Percentiles rank a stretch among this genome's conserved stretches.
phyloP scores from a whole-genome alignment of 495 filamentous ascomycete genomes.

The Bacidia gigantensis region DNA sequence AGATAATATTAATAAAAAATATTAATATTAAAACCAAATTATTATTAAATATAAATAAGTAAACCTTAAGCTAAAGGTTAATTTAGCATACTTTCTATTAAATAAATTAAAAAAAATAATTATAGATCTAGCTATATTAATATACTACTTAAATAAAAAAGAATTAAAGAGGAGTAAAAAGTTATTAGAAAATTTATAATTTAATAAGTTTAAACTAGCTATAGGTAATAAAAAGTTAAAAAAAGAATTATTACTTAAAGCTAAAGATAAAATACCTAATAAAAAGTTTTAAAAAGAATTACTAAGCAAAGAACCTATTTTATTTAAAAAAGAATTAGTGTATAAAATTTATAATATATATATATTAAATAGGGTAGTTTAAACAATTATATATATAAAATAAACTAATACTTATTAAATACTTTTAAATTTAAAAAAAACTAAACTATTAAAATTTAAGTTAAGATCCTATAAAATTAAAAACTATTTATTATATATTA shows the following conservation, averaged over 20 bases:
- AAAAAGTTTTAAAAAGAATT: background rate
- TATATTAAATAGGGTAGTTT: background rate
- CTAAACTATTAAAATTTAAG: constrained; percentile 3
- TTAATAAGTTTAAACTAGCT: too few relatives aligned
- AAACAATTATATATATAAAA: background rate
- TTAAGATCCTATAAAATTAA: constrained; percentile 4
- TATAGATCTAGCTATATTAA: too few relatives aligned
- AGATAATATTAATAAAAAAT: constrained; percentile 10
- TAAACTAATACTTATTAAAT: constrained; percentile 3
- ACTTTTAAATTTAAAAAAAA: background rate
- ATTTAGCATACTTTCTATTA: constrained; percentile 7
- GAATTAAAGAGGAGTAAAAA: too few relatives aligned
- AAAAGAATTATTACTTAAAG: background rate
- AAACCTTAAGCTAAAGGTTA: background rate
- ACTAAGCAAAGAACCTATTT: background rate
- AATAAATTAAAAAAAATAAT: constrained; percentile 1
- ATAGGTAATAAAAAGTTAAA: constrained; percentile 4
- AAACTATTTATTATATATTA: constrained; percentile 3
- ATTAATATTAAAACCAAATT: constrained; percentile 1
- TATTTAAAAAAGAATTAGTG: constrained; percentile 1
- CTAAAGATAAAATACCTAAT: background rate
- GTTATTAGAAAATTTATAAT: too few relatives aligned
- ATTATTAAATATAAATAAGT: constrained; percentile 9
- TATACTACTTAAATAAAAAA: too few relatives aligned
- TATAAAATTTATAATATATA: constrained; percentile 2